Evolutionary conservation across 495 filamentous ascomycete genomes (phyloP), one percentile per base, ranked within the genome.

Genomic region (Cladorrhinum samala): DNA sequence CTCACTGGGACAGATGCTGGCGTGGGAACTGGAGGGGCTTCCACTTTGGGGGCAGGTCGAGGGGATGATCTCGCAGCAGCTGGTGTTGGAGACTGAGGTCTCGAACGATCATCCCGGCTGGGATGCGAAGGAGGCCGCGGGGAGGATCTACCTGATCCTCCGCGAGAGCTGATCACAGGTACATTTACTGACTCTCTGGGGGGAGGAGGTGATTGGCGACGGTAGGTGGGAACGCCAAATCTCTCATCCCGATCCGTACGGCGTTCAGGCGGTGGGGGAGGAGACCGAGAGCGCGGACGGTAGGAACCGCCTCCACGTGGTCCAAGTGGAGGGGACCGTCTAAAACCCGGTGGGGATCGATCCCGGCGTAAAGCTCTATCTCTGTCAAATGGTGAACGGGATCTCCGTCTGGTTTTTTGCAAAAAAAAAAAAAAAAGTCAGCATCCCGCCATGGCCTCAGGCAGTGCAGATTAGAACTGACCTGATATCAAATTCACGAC

Each of bases 381-480:
- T 61, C 73, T 67, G 16, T 72, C 65, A 45, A 66, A 68, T 1
- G 75, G 74, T 20, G 74, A 76, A 30, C 74, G 71, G n/a, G 74
- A 77, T 58, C 75, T 65, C 50, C 73, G 64, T 59, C 72, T 74
- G 57, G n/a, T n/a, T n/a, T n/a, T n/a, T n/a, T n/a, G n/a, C n/a
- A n/a, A n/a, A n/a, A 40, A 23, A 25, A 13, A 30, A 24, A 33
- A 48, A 39, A 38, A 18, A 36, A 30, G 43, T 59, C n/a, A 58
- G 37, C 41, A 49, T 25, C 39, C 1, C 30, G 13, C 14, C 16
- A 20, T 24, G 16, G 20, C 11, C 14, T 33, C 25, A 20, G 30
- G 11, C 9, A 9, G 19, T 37, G 30, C 21, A 18, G 14, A 21
- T 9, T 14, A 41, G 25, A 17, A 18, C 51, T 43, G 24, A 65